Base-by-base conservation (phyloP, 2,329 filamentous ascomycete species). In the Fonsecaea multimorphosa region DNA sequence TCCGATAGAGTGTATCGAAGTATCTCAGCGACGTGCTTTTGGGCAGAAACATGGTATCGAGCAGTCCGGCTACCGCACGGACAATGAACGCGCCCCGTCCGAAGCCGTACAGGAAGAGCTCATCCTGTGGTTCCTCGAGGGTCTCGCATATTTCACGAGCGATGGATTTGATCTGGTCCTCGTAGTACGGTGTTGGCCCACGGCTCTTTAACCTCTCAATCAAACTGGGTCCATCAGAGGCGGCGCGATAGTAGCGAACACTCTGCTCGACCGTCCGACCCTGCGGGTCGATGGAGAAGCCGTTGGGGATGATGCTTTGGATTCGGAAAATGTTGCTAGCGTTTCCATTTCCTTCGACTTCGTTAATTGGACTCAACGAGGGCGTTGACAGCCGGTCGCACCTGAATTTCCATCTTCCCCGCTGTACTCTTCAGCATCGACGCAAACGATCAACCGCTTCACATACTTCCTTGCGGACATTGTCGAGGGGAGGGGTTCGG, bases 401-500 rank as follows among this genome's bases (percentile, higher is more conserved):
- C 63, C 67, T 69, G 57, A 63, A 16, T 58, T 64, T 12, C 53
- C 58, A 56, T 61, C 53, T 52, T 52, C 46, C 9, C 29, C 16
- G 9, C 24, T 46, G 54, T 60, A 44, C 19, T 65, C 61, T 44
- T 63, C 60, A 7, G 58, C 57, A 31, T 71, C 69, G 12, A 71
- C 57, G 54, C 69, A 71, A 24, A 71, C 58, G 55, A 71, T 65
- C 38, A 67, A 29, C 29, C 69, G 62, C 55, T 67, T 69, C n/a
- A 63, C 40, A 34, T 8, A 85, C 74, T 32, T 79, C 80, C 67
- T 84, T 82, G 16, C 77, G 76, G 65, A 84, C 79, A 69, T 73
- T 76, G 54, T 63, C 9, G 51, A n/a, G 11, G n/a, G 22, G 34
- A 34, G 32, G 27, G 27, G 11, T 22, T 49, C 9, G 11, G 22